These are phyloP conservation scores for Kurtzmaniella natalensis DNA, from an alignment of 1,139 yeast genomes.

Conservation along the genomic window DNA sequence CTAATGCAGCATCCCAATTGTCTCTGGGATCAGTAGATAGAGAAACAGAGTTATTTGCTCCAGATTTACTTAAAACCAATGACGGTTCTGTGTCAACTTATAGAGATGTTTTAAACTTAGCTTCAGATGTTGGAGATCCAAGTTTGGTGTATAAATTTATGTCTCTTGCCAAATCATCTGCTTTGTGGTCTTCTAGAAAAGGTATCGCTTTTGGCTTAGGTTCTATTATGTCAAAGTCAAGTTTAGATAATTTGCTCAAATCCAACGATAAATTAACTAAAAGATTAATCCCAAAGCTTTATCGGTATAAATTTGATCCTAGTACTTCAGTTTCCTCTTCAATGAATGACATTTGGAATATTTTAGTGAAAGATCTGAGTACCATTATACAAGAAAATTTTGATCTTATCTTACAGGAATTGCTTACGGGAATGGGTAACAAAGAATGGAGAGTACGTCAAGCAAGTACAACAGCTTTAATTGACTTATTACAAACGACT, in stretches of 20 bases:
- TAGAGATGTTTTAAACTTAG: slow-evolving; percentile 76
- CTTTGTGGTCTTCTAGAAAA: slow-evolving; percentile 88
- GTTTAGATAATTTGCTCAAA: slow-evolving; percentile 59
- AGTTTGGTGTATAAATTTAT: slow-evolving; percentile 89
- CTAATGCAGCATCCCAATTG: slow-evolving; percentile 45
- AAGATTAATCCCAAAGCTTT: slow-evolving; percentile 75
- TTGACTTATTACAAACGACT: slow-evolving; percentile 63
- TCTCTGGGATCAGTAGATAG: slow-evolving; percentile 68
- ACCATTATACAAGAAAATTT: slow-evolving; percentile 52
- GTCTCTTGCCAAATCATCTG: slow-evolving; percentile 85
- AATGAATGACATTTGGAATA: slow-evolving; percentile 87
- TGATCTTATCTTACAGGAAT: slow-evolving; percentile 57
- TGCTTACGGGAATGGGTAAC: slow-evolving; percentile 67
- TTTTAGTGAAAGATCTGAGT: slow-evolving; percentile 60
- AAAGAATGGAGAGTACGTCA: slow-evolving; percentile 94
- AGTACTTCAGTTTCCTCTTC: slow-evolving; percentile 67
- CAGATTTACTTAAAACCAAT: slow-evolving; percentile 72
- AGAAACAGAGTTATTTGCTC: slow-evolving; percentile 83
- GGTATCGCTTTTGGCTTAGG: slow-evolving; percentile 95
- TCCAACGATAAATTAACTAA: slow-evolving; percentile 52
- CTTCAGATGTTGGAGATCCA: slow-evolving; percentile 95
- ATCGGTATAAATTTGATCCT: slow-evolving; percentile 84
- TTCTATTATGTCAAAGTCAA: slow-evolving; percentile 73
- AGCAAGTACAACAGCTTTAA: slow-evolving; percentile 75
- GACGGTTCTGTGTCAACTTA: slow-evolving; percentile 88